Evolutionary conservation across 2,329 filamentous ascomycete genomes (phyloP).

Genomic region (Hypoxylon sp.): DNA sequence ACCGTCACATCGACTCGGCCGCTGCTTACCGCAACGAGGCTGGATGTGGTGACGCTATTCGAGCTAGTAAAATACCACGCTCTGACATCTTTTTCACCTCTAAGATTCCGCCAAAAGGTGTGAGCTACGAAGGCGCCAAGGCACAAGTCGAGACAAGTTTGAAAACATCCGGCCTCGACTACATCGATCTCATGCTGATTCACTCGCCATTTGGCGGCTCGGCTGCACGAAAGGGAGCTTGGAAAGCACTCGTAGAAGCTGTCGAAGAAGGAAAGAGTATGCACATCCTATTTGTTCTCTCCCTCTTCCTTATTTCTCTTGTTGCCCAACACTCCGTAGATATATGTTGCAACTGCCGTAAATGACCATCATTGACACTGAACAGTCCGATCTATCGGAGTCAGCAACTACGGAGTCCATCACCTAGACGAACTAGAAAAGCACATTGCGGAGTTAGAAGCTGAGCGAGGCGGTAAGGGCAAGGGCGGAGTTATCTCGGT

Average conservation of each 20-base stretch:
- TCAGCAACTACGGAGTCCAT: constrained; percentile 76
- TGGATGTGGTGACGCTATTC: constrained; percentile 62
- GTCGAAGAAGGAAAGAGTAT: constrained; percentile 69
- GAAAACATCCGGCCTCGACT: constrained; percentile 72
- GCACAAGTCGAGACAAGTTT: constrained; percentile 75
- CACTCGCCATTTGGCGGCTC: constrained; percentile 73
- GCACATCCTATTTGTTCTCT: neutral
- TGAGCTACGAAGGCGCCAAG: constrained; percentile 75
- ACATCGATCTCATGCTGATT: constrained; percentile 77
- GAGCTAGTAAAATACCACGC: constrained; percentile 60
- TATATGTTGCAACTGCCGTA: neutral
- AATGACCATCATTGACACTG: constrained; percentile 3
- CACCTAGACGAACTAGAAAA: constrained; percentile 73
- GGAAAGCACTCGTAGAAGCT: constrained; percentile 74
- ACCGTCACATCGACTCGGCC: constrained; percentile 71
- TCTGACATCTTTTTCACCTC: constrained; percentile 69
- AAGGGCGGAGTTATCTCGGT: constrained; percentile 82
- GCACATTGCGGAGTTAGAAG: constrained; percentile 73
- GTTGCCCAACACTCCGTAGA: neutral
- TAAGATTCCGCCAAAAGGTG: constrained; percentile 63
- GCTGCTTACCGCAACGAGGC: constrained; percentile 67
- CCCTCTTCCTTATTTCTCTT: neutral
- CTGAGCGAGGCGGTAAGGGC: constrained; percentile 71
- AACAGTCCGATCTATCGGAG: constrained; percentile 69
- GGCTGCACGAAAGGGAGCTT: constrained; percentile 69